phyloP scores from a whole-genome alignment of 108 stramenopile genomes.

The Pseudonitzschia delicatissima region DNA sequence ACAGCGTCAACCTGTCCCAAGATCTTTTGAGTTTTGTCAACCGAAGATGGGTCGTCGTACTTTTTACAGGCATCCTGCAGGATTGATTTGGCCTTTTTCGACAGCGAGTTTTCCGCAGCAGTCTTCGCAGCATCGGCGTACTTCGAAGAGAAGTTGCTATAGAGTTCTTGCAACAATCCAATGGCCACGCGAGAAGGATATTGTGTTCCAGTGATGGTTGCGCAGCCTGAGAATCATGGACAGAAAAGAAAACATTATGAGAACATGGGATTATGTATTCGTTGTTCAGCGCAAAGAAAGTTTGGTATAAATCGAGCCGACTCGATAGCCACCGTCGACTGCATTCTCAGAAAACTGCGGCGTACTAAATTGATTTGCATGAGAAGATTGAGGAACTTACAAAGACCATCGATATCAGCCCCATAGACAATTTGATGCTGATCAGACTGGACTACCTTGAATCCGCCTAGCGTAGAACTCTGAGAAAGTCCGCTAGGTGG shows the following conservation, averaged over 20 bases:
- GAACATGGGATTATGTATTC: too few relatives aligned
- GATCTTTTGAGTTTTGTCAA: conserved; percentile 79
- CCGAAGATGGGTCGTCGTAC: conserved; percentile 81
- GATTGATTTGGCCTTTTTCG: conserved; percentile 74
- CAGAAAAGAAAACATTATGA: not conserved
- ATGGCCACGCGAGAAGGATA: conserved; percentile 87
- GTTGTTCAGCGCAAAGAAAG: too few relatives aligned
- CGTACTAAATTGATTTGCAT: too few relatives aligned
- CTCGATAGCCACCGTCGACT: too few relatives aligned
- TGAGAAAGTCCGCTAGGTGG: conserved; percentile 65
- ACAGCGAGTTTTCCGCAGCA: conserved; percentile 66
- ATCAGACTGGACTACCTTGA: conserved; percentile 87
- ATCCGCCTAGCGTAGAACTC: conserved; percentile 71
- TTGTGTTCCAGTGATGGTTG: conserved; percentile 76
- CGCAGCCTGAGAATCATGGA: conserved; percentile 52
- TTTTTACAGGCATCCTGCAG: conserved; percentile 61
- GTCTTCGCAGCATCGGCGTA: conserved; percentile 67
- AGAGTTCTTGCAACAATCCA: conserved; percentile 70
- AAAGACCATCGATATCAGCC: conserved; percentile 77
- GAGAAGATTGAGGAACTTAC: conserved; percentile 55
- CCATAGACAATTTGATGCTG: conserved; percentile 87
- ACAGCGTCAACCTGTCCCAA: conserved; percentile 81
- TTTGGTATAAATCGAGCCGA: too few relatives aligned
- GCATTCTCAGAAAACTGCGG: too few relatives aligned
- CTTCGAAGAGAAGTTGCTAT: conserved; percentile 64